Conservation (phyloP, 164 flowering plant species). For the Tetrastigma voinierianum region DNA sequence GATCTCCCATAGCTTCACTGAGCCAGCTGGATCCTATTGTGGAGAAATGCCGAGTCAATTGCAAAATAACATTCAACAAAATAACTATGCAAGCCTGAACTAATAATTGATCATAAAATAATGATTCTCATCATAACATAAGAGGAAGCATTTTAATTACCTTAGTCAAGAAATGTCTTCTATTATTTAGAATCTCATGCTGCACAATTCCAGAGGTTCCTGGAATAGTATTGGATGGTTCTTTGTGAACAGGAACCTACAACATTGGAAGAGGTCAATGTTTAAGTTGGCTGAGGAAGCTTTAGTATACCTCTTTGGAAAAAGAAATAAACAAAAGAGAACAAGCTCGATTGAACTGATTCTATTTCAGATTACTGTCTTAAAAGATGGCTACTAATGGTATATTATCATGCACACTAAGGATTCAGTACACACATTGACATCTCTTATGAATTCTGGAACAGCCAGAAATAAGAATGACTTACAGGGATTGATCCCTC, state of each 20-base stretch:
- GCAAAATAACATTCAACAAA: neutral
- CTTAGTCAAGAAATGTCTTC: conserved; percentile 94
- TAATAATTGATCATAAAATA: neutral
- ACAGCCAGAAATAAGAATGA: conserved; percentile 2
- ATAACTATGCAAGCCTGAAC: neutral
- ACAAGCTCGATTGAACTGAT: too few relatives aligned
- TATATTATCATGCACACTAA: neutral
- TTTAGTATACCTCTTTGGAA: neutral
- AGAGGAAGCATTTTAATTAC: conserved; percentile 29
- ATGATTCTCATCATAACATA: neutral
- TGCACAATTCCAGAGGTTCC: conserved; percentile 87
- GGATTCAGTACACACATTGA: neutral
- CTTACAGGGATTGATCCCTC: conserved; percentile 87
- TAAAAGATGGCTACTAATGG: too few relatives aligned
- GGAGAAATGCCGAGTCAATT: conserved; percentile 1
- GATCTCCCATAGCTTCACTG: conserved; percentile 96
- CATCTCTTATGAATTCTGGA: neutral
- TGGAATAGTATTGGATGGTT: conserved; percentile 65
- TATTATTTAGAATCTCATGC: conserved; percentile 89
- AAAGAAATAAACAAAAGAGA: neutral
- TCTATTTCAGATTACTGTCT: too few relatives aligned
- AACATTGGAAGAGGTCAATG: conserved; percentile 5
- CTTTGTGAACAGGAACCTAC: conserved; percentile 83
- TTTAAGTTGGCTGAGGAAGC: neutral
- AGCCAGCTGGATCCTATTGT: conserved; percentile 75